Evolutionary conservation across 2,329 filamentous ascomycete genomes (phyloP).

Genomic region (Trichoderma afroharzianum): DNA sequence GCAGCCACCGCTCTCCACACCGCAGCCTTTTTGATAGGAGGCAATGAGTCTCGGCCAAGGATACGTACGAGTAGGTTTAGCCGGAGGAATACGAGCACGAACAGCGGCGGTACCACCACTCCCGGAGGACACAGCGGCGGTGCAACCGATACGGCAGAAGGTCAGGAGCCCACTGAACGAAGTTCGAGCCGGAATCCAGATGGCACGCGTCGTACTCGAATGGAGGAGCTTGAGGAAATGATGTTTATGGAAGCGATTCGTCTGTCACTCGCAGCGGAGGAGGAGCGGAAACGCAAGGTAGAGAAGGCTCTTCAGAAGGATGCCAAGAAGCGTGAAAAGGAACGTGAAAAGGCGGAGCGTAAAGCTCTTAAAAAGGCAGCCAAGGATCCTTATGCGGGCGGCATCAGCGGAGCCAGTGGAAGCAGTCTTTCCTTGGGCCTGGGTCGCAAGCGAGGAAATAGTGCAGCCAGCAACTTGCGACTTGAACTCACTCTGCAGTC

Average conservation of each 20-base stretch:
- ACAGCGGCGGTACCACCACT: constrained; percentile 29
- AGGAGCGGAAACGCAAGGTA: constrained; percentile 84
- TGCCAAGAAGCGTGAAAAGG: constrained; percentile 80
- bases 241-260: constrained; percentile 98
- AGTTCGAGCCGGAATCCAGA: constrained; percentile 23
- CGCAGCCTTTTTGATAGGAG: constrained; percentile 84
- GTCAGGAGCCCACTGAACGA: constrained; percentile 25
- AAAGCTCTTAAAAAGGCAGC: constrained; percentile 66
- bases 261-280: constrained; percentile 84
- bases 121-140: constrained; percentile 24
- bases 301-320: constrained; percentile 58
- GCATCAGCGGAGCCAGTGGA: constrained; percentile 47
- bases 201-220: constrained; percentile 45
- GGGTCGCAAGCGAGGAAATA: constrained; percentile 57
- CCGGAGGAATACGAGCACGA: constrained; percentile 49
- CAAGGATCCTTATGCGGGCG: constrained; percentile 35
- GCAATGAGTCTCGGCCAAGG: constrained; percentile 50
- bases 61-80: constrained; percentile 50
- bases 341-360: constrained; percentile 77
- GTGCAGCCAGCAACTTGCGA: constrained; percentile 56
- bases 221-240: constrained; percentile 91
- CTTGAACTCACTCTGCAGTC: constrained; percentile 52
- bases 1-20: constrained; percentile 93
- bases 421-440: constrained; percentile 63
- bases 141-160: constrained; percentile 22